A percentile compares a stretch with the other conserved stretches of the same genome.
Evolutionary conservation across 2,329 filamentous ascomycete genomes (phyloP).

Genomic region (Dothideomycetidae sp.): DNA sequence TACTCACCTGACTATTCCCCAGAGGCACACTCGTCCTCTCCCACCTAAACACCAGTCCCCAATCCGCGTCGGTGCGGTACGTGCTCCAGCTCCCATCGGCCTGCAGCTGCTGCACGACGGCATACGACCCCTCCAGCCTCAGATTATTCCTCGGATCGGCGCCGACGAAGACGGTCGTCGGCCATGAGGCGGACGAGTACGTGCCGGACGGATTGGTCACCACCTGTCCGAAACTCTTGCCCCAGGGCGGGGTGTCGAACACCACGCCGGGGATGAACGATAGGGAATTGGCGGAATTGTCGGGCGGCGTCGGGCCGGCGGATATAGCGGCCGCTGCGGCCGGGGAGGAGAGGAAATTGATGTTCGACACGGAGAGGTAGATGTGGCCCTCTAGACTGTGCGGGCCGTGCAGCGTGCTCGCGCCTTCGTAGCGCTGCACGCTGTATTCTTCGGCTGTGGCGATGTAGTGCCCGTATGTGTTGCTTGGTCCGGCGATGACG

Average conservation of each 20-base stretch:
- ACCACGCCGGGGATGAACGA: conserved; percentile 71
- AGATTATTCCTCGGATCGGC: conserved; percentile 87
- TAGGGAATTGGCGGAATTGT: conserved; percentile 62
- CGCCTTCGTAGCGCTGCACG: conserved; percentile 88
- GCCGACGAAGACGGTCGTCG: conserved; percentile 61
- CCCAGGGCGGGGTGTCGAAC: conserved; percentile 51
- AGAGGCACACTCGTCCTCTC: conserved; percentile 52
- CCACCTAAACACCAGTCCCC: conserved; percentile 74
- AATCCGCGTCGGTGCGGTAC: conserved; percentile 63
- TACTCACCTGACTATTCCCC: conserved; percentile 62
- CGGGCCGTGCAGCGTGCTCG: conserved; percentile 74
- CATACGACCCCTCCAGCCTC: conserved; percentile 61
- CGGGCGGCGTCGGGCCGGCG: conserved; percentile 52
- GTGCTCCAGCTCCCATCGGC: conserved; percentile 42
- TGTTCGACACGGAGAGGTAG: conserved; percentile 60
- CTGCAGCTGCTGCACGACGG: conserved; percentile 53
- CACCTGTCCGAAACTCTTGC: conserved; percentile 57
- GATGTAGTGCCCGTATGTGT: conserved; percentile 78
- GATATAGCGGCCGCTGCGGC: conserved; percentile 17
- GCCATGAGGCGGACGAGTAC: conserved; percentile 43
- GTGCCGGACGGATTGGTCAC: conserved; percentile 37
- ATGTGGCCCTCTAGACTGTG: conserved; percentile 77
- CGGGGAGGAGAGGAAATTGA: conserved; percentile 47
- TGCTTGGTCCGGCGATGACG: conserved; percentile 75
- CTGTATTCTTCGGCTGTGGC: conserved; percentile 66